These are phyloP conservation scores for Daldinia sp. DNA, from an alignment of 2,329 filamentous ascomycete species.

Conservation along the genomic window DNA sequence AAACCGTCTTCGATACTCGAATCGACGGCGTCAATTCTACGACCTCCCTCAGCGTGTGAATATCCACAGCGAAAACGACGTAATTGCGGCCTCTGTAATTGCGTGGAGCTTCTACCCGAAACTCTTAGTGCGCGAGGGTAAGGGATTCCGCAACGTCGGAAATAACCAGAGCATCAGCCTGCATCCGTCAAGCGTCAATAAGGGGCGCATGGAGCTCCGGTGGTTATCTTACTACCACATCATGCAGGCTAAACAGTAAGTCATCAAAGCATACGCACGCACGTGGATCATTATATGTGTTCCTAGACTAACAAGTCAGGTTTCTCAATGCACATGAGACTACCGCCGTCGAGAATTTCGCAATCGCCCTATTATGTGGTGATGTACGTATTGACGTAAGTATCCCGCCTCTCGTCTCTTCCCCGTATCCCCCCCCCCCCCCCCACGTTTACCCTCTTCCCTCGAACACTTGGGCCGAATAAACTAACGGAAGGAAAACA, in stretches of 20 bases:
- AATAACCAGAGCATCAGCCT: conserved; percentile 92
- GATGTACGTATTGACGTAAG: conserved; percentile 85
- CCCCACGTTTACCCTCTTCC: background rate
- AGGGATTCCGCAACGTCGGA: conserved; percentile 87
- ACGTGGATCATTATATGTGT: background rate
- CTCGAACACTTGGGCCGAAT: background rate
- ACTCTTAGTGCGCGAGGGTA: conserved; percentile 80
- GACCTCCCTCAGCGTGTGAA: conserved; percentile 80
- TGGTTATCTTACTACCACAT: conserved; percentile 98
- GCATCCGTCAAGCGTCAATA: conserved; percentile 90
- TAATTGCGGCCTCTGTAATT: conserved; percentile 81
- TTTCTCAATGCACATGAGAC: conserved; percentile 93
- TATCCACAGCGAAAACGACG: conserved; percentile 79
- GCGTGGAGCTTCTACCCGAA: conserved; percentile 97
- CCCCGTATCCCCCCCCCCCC: background rate
- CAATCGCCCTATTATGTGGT: conserved; percentile 84
- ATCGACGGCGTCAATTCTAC: conserved; percentile 78
- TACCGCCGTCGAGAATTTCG: conserved; percentile 80
- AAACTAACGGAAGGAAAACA: conserved; percentile 19
- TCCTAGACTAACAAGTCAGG: conserved; percentile 50
- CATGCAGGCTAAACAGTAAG: conserved; percentile 86
- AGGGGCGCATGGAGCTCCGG: conserved; percentile 69
- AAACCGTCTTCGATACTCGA: conserved; percentile 72
- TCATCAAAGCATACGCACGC: conserved; percentile 34
- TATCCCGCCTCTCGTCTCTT: background rate